Conservation (phyloP, 306 rosid species). For the Macrotyloma uniflorum region DNA sequence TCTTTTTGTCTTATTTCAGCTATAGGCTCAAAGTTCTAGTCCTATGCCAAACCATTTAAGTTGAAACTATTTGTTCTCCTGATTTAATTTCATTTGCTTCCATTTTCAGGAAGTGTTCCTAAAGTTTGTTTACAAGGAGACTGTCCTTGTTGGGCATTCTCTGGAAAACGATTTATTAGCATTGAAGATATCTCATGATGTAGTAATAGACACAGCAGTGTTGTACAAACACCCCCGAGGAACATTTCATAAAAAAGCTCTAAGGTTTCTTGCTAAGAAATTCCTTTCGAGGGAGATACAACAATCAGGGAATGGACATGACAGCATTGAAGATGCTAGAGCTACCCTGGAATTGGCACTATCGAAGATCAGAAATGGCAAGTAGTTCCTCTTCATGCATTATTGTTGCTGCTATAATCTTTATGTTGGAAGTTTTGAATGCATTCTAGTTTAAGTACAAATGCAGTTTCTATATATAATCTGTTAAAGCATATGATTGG, state of each 20-base stretch:
- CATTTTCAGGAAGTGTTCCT: slow-evolving; percentile 70
- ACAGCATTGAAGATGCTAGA: slow-evolving; percentile 95
- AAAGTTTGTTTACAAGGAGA: slow-evolving; percentile 82
- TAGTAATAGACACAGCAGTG: slow-evolving; percentile 87
- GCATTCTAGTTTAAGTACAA: background rate
- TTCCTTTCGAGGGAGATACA: slow-evolving; percentile 85
- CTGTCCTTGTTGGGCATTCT: slow-evolving; percentile 91
- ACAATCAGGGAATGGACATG: no score
- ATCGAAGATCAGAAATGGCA: slow-evolving; percentile 76
- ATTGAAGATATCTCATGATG: slow-evolving; percentile 73
- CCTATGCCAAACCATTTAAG: slow-evolving; percentile 30
- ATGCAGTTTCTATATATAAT: slow-evolving; percentile 5
- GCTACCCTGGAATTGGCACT: slow-evolving; percentile 88
- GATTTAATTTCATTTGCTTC: slow-evolving; percentile 48
- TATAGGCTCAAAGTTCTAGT: slow-evolving; percentile 17
- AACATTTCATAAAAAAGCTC: slow-evolving; percentile 76
- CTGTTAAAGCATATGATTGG: background rate
- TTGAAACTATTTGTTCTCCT: slow-evolving; percentile 37
- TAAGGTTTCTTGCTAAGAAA: slow-evolving; percentile 75
- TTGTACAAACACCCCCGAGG: slow-evolving; percentile 76
- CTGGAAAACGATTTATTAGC: slow-evolving; percentile 92
- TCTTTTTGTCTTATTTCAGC: slow-evolving; percentile 28
- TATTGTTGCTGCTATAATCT: slow-evolving; percentile 7
- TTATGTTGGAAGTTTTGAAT: slow-evolving; percentile 20
- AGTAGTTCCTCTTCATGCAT: slow-evolving; percentile 43